phyloP scores from a whole-genome alignment of 352 stramenopile species.

The Pythium aristosporum region DNA sequence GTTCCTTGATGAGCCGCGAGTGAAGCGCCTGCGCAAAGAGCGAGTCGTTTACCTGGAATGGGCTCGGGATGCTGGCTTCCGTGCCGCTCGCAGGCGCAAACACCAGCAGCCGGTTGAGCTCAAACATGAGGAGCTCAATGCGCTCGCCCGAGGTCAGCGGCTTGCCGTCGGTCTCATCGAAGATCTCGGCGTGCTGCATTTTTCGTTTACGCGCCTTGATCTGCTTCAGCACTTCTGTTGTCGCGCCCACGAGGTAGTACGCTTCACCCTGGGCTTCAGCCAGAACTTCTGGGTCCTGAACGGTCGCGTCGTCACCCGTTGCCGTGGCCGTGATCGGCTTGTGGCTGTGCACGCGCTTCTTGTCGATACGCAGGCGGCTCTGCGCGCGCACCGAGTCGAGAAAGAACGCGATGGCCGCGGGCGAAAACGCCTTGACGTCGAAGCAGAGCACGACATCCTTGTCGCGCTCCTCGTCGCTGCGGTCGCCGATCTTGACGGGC shows the following conservation, averaged over 20 bases:
- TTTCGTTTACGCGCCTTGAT: constrained; percentile 68
- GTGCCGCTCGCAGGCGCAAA: constrained; percentile 22
- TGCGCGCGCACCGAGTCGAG: constrained; percentile 62
- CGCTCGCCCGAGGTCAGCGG: constrained; percentile 68
- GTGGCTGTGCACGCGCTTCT: constrained; percentile 45
- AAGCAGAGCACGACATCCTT: constrained; percentile 79
- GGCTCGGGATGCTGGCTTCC: constrained; percentile 38
- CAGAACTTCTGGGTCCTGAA: neutral
- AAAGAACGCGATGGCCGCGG: constrained; percentile 60
- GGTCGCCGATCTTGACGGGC: constrained; percentile 59
- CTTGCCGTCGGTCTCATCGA: constrained; percentile 41
- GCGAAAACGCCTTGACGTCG: constrained; percentile 54
- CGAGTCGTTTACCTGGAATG: constrained; percentile 67
- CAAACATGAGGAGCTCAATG: constrained; percentile 75
- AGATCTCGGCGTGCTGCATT: constrained; percentile 38
- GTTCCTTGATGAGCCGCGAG: constrained; percentile 58
- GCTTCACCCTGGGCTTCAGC: constrained; percentile 24
- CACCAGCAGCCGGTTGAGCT: constrained; percentile 59
- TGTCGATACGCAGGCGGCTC: constrained; percentile 50
- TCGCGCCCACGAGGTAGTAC: constrained; percentile 61
- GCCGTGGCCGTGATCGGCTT: constrained; percentile 13
- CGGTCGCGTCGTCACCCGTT: neutral
- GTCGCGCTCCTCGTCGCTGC: constrained; percentile 50
- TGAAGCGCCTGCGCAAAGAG: constrained; percentile 73
- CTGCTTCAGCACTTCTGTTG: constrained; percentile 40